These are phyloP conservation scores for Adansonia rubrostipa DNA, from an alignment of 441 rosid genomes.

Conservation along the genomic window DNA sequence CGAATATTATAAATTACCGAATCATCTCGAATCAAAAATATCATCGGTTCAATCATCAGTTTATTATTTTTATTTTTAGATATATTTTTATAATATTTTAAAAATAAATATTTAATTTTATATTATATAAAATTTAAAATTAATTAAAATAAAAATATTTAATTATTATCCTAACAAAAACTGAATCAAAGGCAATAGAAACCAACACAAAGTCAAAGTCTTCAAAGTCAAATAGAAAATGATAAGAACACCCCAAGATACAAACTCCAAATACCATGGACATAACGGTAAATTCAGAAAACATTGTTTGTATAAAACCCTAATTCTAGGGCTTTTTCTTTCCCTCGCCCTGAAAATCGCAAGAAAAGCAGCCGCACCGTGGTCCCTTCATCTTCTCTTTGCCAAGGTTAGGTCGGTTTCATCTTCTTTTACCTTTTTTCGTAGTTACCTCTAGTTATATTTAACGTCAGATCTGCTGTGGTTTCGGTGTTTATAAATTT, in stretches of 20 bases:
- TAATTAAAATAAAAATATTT: no score
- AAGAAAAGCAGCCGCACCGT: conserved; percentile 8
- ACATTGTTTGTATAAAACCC: neutral
- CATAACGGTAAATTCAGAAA: neutral
- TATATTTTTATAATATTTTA: no score
- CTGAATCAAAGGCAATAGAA: no score
- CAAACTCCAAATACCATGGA: neutral
- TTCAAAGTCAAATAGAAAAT: neutral
- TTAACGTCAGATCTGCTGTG: conserved; percentile 9
- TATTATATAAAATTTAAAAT: no score
- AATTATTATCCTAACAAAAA: no score
- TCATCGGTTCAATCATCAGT: no score
- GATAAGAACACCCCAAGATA: neutral
- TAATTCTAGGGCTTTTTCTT: conserved; percentile 11
- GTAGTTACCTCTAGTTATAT: neutral
- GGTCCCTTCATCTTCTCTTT: neutral
- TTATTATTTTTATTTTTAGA: no score
- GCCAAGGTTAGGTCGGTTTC: neutral
- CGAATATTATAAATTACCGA: no score
- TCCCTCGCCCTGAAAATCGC: neutral
- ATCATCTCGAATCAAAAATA: no score
- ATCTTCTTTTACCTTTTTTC: neutral
- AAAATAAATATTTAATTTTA: no score
- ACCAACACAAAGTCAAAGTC: no score
- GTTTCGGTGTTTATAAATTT: neutral